A percentile compares a stretch with the other conserved stretches of the same genome.
Evolutionary conservation across 1,139 yeast species (phyloP).

Genomic region (Debaryomyces singareniensis): DNA sequence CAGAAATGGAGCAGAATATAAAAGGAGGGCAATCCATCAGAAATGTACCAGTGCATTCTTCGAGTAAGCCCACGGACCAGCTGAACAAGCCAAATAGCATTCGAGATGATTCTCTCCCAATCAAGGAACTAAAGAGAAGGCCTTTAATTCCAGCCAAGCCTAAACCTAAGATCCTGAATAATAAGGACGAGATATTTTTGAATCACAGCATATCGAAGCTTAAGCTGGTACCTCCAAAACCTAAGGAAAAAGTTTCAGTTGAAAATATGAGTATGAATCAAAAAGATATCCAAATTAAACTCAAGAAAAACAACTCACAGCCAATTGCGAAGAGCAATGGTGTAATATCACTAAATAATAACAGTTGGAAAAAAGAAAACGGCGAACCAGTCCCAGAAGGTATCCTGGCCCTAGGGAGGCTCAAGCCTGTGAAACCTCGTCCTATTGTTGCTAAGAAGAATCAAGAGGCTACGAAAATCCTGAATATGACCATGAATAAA

Average conservation of each 20-base stretch:
- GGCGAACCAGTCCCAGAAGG: conserved; percentile 10
- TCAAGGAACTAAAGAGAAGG: background rate
- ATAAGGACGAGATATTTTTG: background rate
- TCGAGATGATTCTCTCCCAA: background rate
- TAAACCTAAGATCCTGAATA: background rate
- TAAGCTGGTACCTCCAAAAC: background rate
- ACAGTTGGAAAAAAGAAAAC: background rate
- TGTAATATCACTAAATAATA: background rate
- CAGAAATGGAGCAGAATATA: background rate
- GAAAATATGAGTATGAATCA: too few species aligned
- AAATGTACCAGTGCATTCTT: background rate
- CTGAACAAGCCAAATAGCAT: background rate
- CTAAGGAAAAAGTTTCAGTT: background rate
- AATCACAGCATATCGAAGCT: background rate
- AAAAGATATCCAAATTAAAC: too few species aligned
- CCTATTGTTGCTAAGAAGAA: background rate
- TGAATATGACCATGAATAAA: background rate
- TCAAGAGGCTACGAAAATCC: background rate
- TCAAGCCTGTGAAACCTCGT: conserved; percentile 8
- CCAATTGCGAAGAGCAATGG: background rate
- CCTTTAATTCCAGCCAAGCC: background rate
- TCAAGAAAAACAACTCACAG: too few species aligned
- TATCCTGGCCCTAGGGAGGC: conserved; percentile 11
- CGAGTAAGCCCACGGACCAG: background rate
- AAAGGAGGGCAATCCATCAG: background rate